Conservation (phyloP, 805 yeast genomes). For the Suhomyces canberraensis region DNA sequence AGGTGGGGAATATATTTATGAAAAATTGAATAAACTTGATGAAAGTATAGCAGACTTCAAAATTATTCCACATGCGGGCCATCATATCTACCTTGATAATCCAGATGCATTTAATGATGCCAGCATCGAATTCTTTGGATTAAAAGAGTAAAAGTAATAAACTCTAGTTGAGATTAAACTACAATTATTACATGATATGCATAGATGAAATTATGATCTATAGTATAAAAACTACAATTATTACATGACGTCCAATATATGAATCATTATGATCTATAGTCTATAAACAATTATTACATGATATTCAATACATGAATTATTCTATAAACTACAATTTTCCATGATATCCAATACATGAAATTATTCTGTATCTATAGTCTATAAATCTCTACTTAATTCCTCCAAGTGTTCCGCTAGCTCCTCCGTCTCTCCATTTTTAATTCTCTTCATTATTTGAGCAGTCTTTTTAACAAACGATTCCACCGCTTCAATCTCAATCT, state of each 20-base stretch:
- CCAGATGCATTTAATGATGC: constrained; percentile 28
- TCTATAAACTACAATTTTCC: no score
- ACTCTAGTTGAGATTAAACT: no score
- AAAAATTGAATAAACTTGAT: constrained; percentile 17
- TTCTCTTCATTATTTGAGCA: background rate
- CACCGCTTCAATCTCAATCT: constrained; percentile 19
- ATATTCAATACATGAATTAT: no score
- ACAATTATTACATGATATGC: no score
- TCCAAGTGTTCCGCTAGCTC: background rate
- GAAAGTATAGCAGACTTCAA: constrained; percentile 18
- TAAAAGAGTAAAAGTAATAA: no score
- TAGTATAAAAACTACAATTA: no score
- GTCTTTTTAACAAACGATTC: background rate
- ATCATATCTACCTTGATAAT: constrained; percentile 42
- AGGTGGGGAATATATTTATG: constrained; percentile 35
- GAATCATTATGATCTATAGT: no score
- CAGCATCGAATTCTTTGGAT: constrained; percentile 22
- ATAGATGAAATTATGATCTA: no score
- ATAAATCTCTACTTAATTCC: background rate
- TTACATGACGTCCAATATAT: no score
- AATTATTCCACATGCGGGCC: constrained; percentile 36
- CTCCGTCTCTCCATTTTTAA: background rate
- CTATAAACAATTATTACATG: no score
- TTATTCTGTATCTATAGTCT: no score
- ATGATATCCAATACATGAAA: no score